Percentiles rank a stretch among this genome's conserved stretches.
Conservation (phyloP, 306 rosid genomes). For the Cucumis cinereus region DNA sequence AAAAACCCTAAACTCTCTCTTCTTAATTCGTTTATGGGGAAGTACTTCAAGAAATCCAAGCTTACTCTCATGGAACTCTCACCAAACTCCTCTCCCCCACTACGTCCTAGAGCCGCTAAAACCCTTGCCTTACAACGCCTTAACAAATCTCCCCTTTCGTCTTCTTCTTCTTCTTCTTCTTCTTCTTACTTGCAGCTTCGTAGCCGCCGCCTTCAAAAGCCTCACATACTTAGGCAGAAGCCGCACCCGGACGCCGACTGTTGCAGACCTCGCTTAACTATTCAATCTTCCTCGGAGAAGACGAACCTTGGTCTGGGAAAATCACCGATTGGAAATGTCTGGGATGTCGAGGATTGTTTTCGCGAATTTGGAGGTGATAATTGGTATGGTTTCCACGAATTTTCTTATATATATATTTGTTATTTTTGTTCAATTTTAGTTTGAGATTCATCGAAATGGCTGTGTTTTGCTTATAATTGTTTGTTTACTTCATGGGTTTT, state of each 20-base stretch:
- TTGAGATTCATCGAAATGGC: no score
- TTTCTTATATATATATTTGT: not conserved
- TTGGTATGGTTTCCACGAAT: conserved; percentile 26
- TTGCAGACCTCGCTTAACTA: conserved; percentile 9
- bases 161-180: conserved; percentile 15
- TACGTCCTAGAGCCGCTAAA: conserved; percentile 63
- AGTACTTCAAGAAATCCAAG: conserved; percentile 75
- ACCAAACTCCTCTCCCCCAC: conserved; percentile 26
- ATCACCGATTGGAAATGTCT: conserved; percentile 17
- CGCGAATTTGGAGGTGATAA: conserved; percentile 21
- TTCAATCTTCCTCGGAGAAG: not conserved
- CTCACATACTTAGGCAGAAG: conserved; percentile 12
- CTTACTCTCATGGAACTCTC: conserved; percentile 41
- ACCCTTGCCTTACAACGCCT: conserved; percentile 47
- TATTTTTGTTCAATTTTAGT: not conserved
- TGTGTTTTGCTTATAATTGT: no score
- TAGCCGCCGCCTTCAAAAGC: conserved; percentile 72
- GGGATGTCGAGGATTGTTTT: conserved; percentile 31
- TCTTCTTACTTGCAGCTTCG: conserved; percentile 64
- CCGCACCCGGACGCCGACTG: conserved; percentile 5
- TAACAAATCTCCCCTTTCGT: conserved; percentile 13
- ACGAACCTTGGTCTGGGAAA: not conserved
- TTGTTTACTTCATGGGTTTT: not conserved
- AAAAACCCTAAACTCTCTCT: not conserved
- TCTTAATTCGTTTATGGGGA: conserved; percentile 32